Evolutionary conservation across 768 basidiomycete species (phyloP).

Genomic region (Phallus indusiatus): DNA sequence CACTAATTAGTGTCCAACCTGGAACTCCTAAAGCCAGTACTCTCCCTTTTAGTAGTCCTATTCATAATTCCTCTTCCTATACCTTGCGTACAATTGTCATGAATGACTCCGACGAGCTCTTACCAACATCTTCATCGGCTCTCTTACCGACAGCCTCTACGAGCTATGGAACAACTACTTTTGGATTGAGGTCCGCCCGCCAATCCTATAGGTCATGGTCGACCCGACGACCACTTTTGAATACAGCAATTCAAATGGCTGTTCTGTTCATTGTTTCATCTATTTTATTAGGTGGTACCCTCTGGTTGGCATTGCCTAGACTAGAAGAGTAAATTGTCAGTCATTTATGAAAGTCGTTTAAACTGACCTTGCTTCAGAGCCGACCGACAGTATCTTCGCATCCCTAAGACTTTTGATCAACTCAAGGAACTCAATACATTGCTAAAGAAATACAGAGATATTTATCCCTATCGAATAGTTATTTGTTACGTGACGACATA

Average conservation of each 20-base stretch:
- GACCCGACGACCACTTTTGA: conserved; percentile 54
- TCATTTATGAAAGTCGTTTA: conserved; percentile 8
- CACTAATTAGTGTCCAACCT: background rate
- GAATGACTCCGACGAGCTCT: conserved; percentile 18
- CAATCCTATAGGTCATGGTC: conserved; percentile 18
- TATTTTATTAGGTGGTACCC: conserved; percentile 57
- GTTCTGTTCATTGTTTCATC: conserved; percentile 65
- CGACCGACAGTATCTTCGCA: conserved; percentile 65
- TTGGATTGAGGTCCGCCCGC: background rate
- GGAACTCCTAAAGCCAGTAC: background rate
- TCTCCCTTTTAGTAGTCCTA: background rate
- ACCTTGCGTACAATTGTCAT: conserved; percentile 51
- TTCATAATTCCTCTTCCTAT: conserved; percentile 38
- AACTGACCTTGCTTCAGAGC: conserved; percentile 32
- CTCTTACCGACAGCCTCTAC: background rate
- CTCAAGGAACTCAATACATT: conserved; percentile 78
- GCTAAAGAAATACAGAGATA: conserved; percentile 85
- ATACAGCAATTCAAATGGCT: conserved; percentile 79
- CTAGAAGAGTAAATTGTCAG: conserved; percentile 56
- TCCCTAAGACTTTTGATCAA: conserved; percentile 84
- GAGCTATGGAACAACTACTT: background rate
- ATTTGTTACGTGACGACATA: conserved; percentile 85
- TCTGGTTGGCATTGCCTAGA: conserved; percentile 76
- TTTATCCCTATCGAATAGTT: conserved; percentile 78
- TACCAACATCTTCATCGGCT: conserved; percentile 17